Base-by-base conservation (phyloP, 2,329 filamentous ascomycete species). In the Penicillium paneum region DNA sequence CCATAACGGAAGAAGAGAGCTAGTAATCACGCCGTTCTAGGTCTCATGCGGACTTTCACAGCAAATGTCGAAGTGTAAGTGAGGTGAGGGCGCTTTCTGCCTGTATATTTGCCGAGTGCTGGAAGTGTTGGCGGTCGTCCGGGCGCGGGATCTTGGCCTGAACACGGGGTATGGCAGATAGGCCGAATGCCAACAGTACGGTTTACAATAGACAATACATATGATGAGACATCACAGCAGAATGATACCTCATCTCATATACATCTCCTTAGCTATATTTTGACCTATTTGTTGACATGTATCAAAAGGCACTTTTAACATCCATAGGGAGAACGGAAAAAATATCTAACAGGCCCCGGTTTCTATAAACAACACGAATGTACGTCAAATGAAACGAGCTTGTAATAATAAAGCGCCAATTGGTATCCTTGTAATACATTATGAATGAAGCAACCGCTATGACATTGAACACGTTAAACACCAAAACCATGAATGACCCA, bases 1-100 rank as follows among this genome's bases (percentile, higher is more conserved):
- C 94, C 94, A 99, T 99, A 53, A 68, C 58, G 71, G 63, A 67
- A 63, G 58, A 62, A 57, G 62, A 55, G 51, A 59, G 60, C 57
- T 55, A 53, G 12, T 45, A 34, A 60, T 71, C 60, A 69, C 57
- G 53, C 56, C 49, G 48, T 40, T 55, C 45, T 51, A 53, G 55
- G 59, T 59, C 48, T 67, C 69, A 70, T 69, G 55, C 57, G 67
- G 64, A 46, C 36, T 28, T 50, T 32, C 32, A 31, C 29, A 42
- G 45, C 13, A 54, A 24, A 26, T 2, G 3, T 40, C 38, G 34
- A 36, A 34, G 32, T 51, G 34, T 32, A 26, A n/a, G 34, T 42
- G 32, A 51, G 34, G 26, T 15, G 15, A 54, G 15, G 31, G 17
- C 17, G 42, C 19, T 24, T 32, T 51, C 17, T 51, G 52, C 17